A percentile compares a stretch with the other conserved stretches of the same genome.
Conservation (phyloP, 345 rosid genomes). For the Noccaea bulbosa region DNA sequence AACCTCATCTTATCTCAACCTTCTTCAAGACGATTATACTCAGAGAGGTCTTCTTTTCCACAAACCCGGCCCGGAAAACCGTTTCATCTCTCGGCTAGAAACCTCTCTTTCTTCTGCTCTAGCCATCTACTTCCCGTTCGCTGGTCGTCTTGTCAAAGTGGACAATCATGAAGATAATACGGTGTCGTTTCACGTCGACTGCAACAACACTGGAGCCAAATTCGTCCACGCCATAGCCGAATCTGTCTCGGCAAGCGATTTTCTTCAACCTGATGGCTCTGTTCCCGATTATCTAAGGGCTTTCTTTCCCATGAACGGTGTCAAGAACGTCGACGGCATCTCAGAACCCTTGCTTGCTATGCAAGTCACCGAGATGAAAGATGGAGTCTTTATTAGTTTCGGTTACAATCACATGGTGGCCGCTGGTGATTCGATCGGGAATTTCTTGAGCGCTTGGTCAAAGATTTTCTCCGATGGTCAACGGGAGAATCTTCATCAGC, state of each 20-base stretch:
- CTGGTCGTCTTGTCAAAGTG: constrained; percentile 27
- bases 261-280: constrained; percentile 35
- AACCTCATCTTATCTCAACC: constrained; percentile 27
- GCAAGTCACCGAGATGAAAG: constrained; percentile 50
- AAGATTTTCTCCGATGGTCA: constrained; percentile 36
- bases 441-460: constrained; percentile 53
- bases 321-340: constrained; percentile 25
- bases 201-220: constrained; percentile 16
- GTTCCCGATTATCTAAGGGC: constrained; percentile 28
- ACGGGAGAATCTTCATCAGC: neutral
- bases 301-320: constrained; percentile 42
- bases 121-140: constrained; percentile 27
- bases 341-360: constrained; percentile 47
- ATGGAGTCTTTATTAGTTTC: constrained; percentile 49
- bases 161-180: constrained; percentile 21
- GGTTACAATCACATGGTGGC: constrained; percentile 46
- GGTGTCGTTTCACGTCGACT: constrained; percentile 22
- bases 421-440: constrained; percentile 51
- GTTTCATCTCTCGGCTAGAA: neutral
- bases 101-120: constrained; percentile 15
- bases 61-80: constrained; percentile 7
- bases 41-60: constrained; percentile 37
- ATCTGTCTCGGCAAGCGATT: constrained; percentile 39
- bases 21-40: constrained; percentile 12
- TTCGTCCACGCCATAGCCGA: constrained; percentile 45